phyloP scores from a whole-genome alignment of 1,284 basidiomycete genomes.

The Cutaneotrichosporon cutaneum region DNA sequence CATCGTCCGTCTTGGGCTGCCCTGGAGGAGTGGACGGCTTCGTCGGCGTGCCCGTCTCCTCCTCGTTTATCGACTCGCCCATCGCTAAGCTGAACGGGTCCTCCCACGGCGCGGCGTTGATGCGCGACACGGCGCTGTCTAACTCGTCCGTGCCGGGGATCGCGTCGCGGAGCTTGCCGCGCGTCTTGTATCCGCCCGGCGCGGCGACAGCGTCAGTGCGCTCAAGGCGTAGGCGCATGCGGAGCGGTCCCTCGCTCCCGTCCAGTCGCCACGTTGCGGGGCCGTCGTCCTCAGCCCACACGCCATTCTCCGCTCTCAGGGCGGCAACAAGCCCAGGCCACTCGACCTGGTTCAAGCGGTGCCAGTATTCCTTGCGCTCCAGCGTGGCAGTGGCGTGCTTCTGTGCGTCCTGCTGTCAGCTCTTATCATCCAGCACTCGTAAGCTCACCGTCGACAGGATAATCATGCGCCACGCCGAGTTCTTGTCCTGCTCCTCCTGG shows the following conservation, averaged over 20 bases:
- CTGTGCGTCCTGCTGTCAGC: conserved; percentile 35
- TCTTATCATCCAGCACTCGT: no score
- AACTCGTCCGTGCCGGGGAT: conserved; percentile 64
- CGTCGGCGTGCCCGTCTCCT: conserved; percentile 43
- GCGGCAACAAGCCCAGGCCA: conserved; percentile 48
- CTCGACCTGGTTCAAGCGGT: conserved; percentile 44
- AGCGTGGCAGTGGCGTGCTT: conserved; percentile 44
- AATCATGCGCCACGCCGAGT: conserved; percentile 52
- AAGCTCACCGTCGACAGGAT: conserved; percentile 45
- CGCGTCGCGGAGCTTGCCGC: conserved; percentile 54
- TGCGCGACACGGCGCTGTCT: conserved; percentile 60
- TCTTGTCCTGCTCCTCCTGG: conserved; percentile 51
- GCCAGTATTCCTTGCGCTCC: conserved; percentile 51
- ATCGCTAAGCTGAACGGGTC: conserved; percentile 72
- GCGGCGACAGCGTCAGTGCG: conserved; percentile 28
- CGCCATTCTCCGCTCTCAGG: conserved; percentile 62
- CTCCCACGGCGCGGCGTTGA: conserved; percentile 73
- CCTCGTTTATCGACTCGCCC: conserved; percentile 62
- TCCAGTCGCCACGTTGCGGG: conserved; percentile 70
- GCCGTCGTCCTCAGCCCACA: conserved; percentile 64
- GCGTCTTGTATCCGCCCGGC: conserved; percentile 14
- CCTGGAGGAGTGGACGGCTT: not conserved
- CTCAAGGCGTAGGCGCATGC: conserved; percentile 57
- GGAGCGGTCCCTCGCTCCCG: conserved; percentile 82
- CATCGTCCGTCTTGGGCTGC: not conserved